Evolutionary conservation across 495 filamentous ascomycete genomes (phyloP), one percentile per base, ranked within the genome.

Genomic region (Hypoxylon fuscum): DNA sequence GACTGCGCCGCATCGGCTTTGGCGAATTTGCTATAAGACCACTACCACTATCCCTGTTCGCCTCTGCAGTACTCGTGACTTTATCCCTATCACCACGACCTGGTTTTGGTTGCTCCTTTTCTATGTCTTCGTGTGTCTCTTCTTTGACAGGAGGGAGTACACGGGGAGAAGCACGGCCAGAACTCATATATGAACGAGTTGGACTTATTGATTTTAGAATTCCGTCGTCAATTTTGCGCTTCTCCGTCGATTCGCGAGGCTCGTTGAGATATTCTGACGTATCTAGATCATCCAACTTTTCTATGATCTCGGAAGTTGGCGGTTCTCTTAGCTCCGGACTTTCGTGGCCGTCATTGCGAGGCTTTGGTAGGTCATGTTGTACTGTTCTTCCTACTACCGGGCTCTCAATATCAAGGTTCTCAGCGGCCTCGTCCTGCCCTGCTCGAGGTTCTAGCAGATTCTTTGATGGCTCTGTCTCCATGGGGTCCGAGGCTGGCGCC

Each of bases 1-100:
- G 42, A 57, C 59, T 61, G 38, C 57, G 68, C 25, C 68, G 71
- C 27, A 71, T 62, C n/a, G 69, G 68, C 45, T 72, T 70, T 22
- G 81, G 76, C n/a, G 79, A 80, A 31, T 68, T 76, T 0, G 70
- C 69, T 14, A 71, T 62, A 49, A 83, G 76, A 0, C 73, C 80
- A 52, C 81, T 84, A 0, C 73, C 80, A 52, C 81, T 84, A 64
- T 85, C 82, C 17, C 81, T 66, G 61, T 82, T 77, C n/a, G 51
- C 15, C 18, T 78, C 75, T n/a, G 59, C 58, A 23, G 47, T 63
- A 4, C 55, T 47, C 34, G 47, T 29, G 2, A 37, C 51, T 59
- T 56, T 54, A 17, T 47, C 44, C 3, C 15, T 45, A 23, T 11
- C 25, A 3, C 47, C 44, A 15, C 34, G 17, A 25, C 1, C 17